Evolutionary conservation across 352 stramenopile genomes (phyloP), one percentile per base, ranked within the genome.

Genomic region (Pythium utonaiense): DNA sequence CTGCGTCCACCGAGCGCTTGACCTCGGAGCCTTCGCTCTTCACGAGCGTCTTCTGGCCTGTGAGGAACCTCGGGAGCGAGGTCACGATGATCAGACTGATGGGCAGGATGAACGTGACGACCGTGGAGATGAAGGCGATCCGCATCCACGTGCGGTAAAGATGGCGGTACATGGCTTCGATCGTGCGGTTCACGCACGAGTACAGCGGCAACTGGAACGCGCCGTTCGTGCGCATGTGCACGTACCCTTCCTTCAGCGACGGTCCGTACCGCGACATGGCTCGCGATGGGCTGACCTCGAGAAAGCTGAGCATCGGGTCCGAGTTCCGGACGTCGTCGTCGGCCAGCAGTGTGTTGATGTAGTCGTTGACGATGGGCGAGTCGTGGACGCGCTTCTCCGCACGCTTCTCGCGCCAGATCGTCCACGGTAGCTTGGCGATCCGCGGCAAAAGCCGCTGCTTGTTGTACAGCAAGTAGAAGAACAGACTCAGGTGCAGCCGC

Each of bases 211-310:
- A 54, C 56, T 95, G 86, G 60, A 93, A 91, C 44, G 86, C 75
- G 55, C 86, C 86, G 66, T 93, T 95, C 57, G 92, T 90, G 69
- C 85, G 83, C 86, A 95, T 92, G 71, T 95, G 86, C 48, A 92
- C 86, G 62, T 95, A 95, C 16, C 86, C 86, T 67, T 95, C 86
- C 30, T 95, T 95, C 19, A 93, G 58, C 27, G 83, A 93, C 22
- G 82, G 81, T 1, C 85, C 85, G 21, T 90, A 86, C 7, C 81
- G 76, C 24, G 83, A 68, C 80, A 90, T 88, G 24, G 83, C 73
- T 3, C 86, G 78, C 19, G 82, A 89, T 42, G 86, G 81, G 36
- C 80, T 91, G 21, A 93, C 80, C 52, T 93, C 86, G 21, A 95
- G 57, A 42, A 95, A 95, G 19, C 77, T 80, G 50, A 95, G 57